Conservation (phyloP, 2,329 filamentous ascomycete species). For the Aureobasidium sp. region DNA sequence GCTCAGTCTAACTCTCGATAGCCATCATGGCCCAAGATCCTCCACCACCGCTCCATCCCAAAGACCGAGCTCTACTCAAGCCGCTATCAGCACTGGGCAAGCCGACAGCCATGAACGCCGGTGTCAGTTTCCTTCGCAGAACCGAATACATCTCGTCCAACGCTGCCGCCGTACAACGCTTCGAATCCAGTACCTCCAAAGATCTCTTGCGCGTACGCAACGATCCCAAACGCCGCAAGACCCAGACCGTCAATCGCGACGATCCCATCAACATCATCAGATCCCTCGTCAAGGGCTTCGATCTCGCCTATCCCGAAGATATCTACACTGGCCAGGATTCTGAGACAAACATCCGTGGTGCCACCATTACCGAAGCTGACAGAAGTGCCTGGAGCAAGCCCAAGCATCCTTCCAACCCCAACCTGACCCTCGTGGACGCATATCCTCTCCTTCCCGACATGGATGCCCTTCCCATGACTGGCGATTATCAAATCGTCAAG, state of each 20-base stretch:
- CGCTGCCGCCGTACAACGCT: conserved; percentile 34
- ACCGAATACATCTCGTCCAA: conserved; percentile 83
- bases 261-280: conserved; percentile 56
- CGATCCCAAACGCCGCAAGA: conserved; percentile 35
- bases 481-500: conserved; percentile 54
- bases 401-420: conserved; percentile 52
- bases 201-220: conserved; percentile 40
- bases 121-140: conserved; percentile 87
- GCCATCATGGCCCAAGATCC: conserved; percentile 60
- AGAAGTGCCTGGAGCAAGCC: conserved; percentile 53
- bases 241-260: conserved; percentile 40
- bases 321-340: conserved; percentile 62
- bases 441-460: conserved; percentile 57
- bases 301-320: conserved; percentile 57
- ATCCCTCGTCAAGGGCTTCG: conserved; percentile 56
- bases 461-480: conserved; percentile 52
- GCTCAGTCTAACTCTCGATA: conserved; percentile 20
- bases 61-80: conserved; percentile 76
- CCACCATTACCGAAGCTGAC: conserved; percentile 48
- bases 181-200: conserved; percentile 50
- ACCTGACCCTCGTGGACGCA: conserved; percentile 51
- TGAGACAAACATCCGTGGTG: conserved; percentile 45
- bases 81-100: conserved; percentile 81
- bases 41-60: conserved; percentile 66
- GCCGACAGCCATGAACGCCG: conserved; percentile 64